Evolutionary conservation across 2,329 filamentous ascomycete species (phyloP).

Genomic region (Bipolaris oryzae): DNA sequence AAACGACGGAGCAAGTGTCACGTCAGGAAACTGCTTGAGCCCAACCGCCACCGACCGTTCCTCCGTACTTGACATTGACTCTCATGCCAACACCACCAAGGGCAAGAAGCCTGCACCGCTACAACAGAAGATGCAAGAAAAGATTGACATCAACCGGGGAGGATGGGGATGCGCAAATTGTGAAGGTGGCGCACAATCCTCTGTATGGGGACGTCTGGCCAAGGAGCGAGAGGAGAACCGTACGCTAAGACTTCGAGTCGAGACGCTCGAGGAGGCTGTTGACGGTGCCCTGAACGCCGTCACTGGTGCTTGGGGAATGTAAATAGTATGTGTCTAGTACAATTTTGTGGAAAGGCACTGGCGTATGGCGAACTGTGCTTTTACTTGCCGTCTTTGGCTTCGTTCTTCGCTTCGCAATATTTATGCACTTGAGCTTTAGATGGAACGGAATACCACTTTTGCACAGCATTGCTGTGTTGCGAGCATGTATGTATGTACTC

Average conservation of each 20-base stretch:
- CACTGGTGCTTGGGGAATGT: conserved; percentile 39
- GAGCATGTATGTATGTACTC: not conserved
- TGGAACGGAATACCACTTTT: not conserved
- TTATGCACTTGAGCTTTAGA: too few species aligned
- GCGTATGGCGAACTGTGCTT: conserved; percentile 2
- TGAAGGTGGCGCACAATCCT: conserved; percentile 46
- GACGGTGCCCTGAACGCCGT: conserved; percentile 64
- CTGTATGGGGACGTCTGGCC: conserved; percentile 60
- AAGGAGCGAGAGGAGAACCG: conserved; percentile 62
- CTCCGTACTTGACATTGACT: conserved; percentile 45
- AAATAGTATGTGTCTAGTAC: conserved; percentile 12
- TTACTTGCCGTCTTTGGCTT: not conserved
- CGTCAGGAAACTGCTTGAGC: conserved; percentile 48
- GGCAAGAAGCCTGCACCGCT: conserved; percentile 40
- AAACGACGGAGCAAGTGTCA: conserved; percentile 53
- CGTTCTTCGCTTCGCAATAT: not conserved
- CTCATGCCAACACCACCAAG: conserved; percentile 37
- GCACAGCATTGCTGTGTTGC: conserved; percentile 1
- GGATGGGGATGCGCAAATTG: conserved; percentile 45
- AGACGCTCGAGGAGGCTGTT: conserved; percentile 60
- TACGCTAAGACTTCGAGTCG: conserved; percentile 58
- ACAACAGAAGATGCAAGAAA: conserved; percentile 44
- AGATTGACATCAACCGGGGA: conserved; percentile 35
- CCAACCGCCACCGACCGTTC: conserved; percentile 42
- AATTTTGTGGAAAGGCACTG: conserved; percentile 11